Conservation (phyloP, 257 asterid genomes). For the Salvia splendens region DNA sequence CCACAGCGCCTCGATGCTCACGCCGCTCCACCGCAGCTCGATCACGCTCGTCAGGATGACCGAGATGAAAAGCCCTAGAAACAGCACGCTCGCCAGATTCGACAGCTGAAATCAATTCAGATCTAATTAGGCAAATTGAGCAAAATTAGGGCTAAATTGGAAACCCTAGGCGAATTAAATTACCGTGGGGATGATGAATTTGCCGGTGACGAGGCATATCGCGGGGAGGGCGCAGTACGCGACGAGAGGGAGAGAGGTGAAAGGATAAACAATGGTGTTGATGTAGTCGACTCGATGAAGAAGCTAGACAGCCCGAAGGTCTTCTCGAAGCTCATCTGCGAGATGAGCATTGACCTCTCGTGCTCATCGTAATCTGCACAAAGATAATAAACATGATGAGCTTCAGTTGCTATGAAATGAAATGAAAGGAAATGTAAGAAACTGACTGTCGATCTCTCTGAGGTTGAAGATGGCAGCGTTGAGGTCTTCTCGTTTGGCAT, state of each 20-base stretch:
- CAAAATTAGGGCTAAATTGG: not conserved
- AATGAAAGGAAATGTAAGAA: not conserved
- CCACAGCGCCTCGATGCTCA: constrained; percentile 93
- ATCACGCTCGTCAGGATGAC: constrained; percentile 79
- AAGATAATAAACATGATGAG: not conserved
- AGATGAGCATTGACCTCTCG: constrained; percentile 88
- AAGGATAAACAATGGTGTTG: constrained; percentile 94
- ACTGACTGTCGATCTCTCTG: constrained; percentile 88
- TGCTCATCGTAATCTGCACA: constrained; percentile 78
- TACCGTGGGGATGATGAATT: constrained; percentile 96
- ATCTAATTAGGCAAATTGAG: not conserved
- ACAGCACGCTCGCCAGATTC: constrained; percentile 81
- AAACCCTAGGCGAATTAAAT: not conserved
- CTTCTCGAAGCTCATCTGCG: constrained; percentile 95
- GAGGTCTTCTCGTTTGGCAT: constrained; percentile 90
- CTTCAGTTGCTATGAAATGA: too few species aligned
- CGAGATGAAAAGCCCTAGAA: constrained; percentile 83
- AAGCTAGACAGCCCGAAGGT: constrained; percentile 90
- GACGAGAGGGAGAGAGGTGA: constrained; percentile 89
- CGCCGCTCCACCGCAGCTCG: constrained; percentile 95
- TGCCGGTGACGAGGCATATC: constrained; percentile 85
- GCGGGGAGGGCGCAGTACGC: constrained; percentile 90
- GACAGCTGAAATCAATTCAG: constrained; percentile 54
- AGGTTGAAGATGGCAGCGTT: constrained; percentile 94
- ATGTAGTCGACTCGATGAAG: constrained; percentile 85